Conservation (phyloP, 768 basidiomycete genomes). For the Lactarius sanguifluus region DNA sequence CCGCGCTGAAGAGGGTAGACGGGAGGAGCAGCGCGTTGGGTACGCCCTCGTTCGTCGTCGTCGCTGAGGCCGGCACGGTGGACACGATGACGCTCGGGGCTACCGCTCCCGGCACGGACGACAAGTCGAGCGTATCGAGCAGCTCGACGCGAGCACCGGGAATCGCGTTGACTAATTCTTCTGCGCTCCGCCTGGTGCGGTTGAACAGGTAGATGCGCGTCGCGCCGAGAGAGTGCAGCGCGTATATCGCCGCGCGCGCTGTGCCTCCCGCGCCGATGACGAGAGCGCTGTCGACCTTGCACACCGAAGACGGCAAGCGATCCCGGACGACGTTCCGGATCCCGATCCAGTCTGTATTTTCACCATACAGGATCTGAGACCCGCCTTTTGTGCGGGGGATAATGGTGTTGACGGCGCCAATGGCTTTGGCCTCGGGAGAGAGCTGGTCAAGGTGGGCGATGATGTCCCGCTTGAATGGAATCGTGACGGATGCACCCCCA, state of each 20-base stretch:
- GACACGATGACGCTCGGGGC: conserved; percentile 79
- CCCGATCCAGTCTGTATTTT: conserved; percentile 96
- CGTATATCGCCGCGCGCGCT: conserved; percentile 91
- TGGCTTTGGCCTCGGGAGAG: conserved; percentile 75
- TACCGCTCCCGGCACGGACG: conserved; percentile 42
- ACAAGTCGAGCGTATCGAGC: conserved; percentile 55
- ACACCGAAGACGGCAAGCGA: conserved; percentile 41
- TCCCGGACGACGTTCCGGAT: conserved; percentile 60
- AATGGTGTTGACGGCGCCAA: conserved; percentile 96
- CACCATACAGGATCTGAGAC: conserved; percentile 65
- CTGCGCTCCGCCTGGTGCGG: conserved; percentile 73
- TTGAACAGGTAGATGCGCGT: conserved; percentile 83
- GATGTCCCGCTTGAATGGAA: conserved; percentile 91
- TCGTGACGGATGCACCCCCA: conserved; percentile 95
- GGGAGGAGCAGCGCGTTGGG: conserved; percentile 52
- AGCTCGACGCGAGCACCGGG: conserved; percentile 59
- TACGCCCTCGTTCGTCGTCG: conserved; percentile 40
- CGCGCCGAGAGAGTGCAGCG: conserved; percentile 68
- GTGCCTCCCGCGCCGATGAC: conserved; percentile 97
- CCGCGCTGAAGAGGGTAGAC: conserved; percentile 50
- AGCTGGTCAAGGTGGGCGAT: conserved; percentile 79
- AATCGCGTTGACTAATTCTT: conserved; percentile 66
- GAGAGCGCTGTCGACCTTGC: conserved; percentile 54
- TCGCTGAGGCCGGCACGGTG: conserved; percentile 77
- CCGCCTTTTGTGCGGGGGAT: conserved; percentile 52